Percentiles rank a stretch among this genome's conserved stretches.
Conservation (phyloP, 169 alveolate genomes). For the Cryptosporidium andersoni region DNA sequence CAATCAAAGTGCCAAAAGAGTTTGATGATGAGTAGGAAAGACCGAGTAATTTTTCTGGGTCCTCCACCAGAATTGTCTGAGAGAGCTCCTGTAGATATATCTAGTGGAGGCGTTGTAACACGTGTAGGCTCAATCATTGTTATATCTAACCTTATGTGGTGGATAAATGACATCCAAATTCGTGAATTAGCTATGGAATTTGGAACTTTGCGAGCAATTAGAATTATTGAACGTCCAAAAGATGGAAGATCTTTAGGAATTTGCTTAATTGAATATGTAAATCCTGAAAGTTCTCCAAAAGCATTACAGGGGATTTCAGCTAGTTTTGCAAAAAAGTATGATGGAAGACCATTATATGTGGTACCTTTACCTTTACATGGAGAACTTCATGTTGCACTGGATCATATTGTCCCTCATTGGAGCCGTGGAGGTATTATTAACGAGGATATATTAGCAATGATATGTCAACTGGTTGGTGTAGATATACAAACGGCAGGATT, state of each 20-base stretch:
- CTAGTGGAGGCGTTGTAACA: constrained; percentile 63
- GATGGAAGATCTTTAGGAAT: constrained; percentile 70
- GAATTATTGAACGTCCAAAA: constrained; percentile 61
- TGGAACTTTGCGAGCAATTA: constrained; percentile 65
- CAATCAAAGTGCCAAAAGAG: constrained; percentile 10
- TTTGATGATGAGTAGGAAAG: constrained; percentile 32
- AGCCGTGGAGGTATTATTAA: constrained; percentile 57
- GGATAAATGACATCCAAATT: constrained; percentile 60
- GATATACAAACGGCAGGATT: constrained; percentile 65
- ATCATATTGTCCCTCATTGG: constrained; percentile 71
- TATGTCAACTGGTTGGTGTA: constrained; percentile 66
- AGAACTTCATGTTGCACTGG: constrained; percentile 63
- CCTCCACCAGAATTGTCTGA: constrained; percentile 66
- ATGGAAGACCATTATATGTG: constrained; percentile 66
- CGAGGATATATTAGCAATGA: constrained; percentile 68
- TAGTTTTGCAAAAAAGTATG: constrained; percentile 64
- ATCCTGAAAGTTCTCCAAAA: constrained; percentile 63
- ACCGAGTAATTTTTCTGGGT: constrained; percentile 49
- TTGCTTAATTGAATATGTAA: constrained; percentile 63
- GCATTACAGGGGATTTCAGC: constrained; percentile 66
- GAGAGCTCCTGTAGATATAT: constrained; percentile 24
- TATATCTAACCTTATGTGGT: constrained; percentile 63
- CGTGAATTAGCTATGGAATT: constrained; percentile 60
- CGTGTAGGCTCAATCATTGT: constrained; percentile 62
- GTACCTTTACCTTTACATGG: constrained; percentile 68